Conservation (phyloP, 768 basidiomycete genomes). For the Cantharellus cinnabarinus region DNA sequence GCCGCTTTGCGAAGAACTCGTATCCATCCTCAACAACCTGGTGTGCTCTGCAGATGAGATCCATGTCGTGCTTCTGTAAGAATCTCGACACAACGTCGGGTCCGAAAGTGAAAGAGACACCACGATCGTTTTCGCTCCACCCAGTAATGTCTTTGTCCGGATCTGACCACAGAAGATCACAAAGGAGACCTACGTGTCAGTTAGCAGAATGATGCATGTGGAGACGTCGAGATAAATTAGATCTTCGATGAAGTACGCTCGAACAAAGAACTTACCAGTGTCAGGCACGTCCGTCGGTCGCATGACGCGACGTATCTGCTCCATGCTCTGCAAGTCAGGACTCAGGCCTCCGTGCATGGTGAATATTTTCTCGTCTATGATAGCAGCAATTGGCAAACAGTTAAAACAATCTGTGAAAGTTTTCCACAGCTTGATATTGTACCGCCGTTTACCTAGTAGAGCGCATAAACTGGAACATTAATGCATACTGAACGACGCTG, state of each 20-base stretch:
- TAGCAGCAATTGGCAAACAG: slow-evolving; percentile 95
- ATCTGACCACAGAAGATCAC: slow-evolving; percentile 96
- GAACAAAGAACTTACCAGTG: slow-evolving; percentile 42
- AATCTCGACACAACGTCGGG: slow-evolving; percentile 96
- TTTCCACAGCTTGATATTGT: slow-evolving; percentile 99
- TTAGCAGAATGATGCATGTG: background rate
- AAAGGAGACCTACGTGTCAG: slow-evolving; percentile 50
- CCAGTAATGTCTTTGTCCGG: slow-evolving; percentile 99
- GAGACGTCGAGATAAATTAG: background rate
- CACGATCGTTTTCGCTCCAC: slow-evolving; percentile 98
- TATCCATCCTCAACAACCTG: slow-evolving; percentile 99
- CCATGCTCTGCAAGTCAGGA: slow-evolving; percentile 97
- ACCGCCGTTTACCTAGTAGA: slow-evolving; percentile 81
- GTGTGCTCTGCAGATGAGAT: slow-evolving; percentile 94
- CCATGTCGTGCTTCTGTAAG: slow-evolving; percentile 99
- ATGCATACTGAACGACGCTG: background rate
- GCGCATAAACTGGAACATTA: background rate
- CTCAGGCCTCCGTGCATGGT: slow-evolving; percentile 98
- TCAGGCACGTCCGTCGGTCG: slow-evolving; percentile 97
- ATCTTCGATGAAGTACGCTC: background rate
- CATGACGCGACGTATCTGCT: slow-evolving; percentile 98
- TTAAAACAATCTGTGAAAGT: slow-evolving; percentile 99
- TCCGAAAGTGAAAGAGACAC: slow-evolving; percentile 97
- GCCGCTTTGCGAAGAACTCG: slow-evolving; percentile 96
- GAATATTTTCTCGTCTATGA: slow-evolving; percentile 99